A percentile compares a stretch with the other conserved stretches of the same genome.
Conservation (phyloP, 1,284 basidiomycete genomes). For the Trichosporon inkin region DNA sequence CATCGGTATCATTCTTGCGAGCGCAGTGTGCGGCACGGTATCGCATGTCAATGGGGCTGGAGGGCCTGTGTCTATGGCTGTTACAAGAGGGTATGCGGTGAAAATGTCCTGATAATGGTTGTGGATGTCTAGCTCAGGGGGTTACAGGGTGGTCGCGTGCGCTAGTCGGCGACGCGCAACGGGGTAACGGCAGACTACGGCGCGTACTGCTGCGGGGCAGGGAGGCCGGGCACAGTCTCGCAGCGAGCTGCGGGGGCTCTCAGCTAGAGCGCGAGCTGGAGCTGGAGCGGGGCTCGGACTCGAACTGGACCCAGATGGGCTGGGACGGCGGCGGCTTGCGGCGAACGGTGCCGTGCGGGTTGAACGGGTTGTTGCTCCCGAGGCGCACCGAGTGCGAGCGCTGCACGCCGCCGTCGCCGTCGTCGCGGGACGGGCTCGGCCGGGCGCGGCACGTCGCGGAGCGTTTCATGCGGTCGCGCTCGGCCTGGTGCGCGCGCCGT, state of each 20-base stretch:
- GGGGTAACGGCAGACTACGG: too few species aligned
- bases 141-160: too few species aligned
- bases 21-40: background rate
- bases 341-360: background rate
- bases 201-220: too few species aligned
- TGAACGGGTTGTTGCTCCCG: conserved; percentile 4
- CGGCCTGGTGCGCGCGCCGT: background rate
- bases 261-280: background rate
- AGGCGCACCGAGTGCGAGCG: background rate
- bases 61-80: background rate
- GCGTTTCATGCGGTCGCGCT: background rate
- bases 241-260: background rate
- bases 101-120: background rate
- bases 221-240: too few species aligned
- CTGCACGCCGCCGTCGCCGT: background rate
- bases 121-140: background rate
- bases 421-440: background rate
- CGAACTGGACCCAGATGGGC: conserved; percentile 2
- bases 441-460: background rate
- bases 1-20: background rate
- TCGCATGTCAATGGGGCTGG: background rate
- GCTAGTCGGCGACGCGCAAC: too few species aligned
- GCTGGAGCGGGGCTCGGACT: background rate
- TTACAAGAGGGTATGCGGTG: background rate
- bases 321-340: background rate